Evolutionary conservation across 192 early-diverging fungal species (phyloP), one percentile per base, ranked within the genome.

Genomic region (Entophlyctis luteolus): DNA sequence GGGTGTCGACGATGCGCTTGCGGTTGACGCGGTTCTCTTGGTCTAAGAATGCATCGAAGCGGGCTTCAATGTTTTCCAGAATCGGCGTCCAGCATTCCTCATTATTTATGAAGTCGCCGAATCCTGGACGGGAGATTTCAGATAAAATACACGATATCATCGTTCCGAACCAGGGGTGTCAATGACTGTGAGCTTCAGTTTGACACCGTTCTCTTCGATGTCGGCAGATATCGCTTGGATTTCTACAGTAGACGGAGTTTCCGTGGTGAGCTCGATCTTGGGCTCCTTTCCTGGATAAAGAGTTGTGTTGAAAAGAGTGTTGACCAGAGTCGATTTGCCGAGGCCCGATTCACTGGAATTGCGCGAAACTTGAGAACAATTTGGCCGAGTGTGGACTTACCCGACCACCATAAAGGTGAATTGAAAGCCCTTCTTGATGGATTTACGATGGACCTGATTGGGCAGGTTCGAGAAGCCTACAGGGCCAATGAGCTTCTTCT

Each of bases 91-190:
- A 97, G 78, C 88, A 89, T 22, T 79, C 83, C 68, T 86, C 81
- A 72, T 86, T 86, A 70, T 86, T 83, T 53, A 86, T 83, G 54
- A 77, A 79, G 72, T 86, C 85, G 52, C 84, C 85, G 67, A 86
- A 86, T 22, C 85, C 54, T 55, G 0, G 18, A 10, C 14, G 14
- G 20, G 5, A 45, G n/a, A 10, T n/a, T n/a, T n/a, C n/a, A n/a
- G n/a, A n/a, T n/a, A n/a, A n/a, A n/a, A n/a, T n/a, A n/a, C n/a
- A n/a, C n/a, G n/a, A n/a, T n/a, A n/a, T n/a, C n/a, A n/a, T n/a
- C n/a, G n/a, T n/a, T n/a, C n/a, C n/a, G n/a, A n/a, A 55, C 54
- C 97, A 38, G 97, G 95, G 55, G 97, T 98, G 77, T 99, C 97
- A 42, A 99, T 91, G 65, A 96, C 88, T 45, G 94, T 98, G 58